These are phyloP conservation scores for Aspergillus baeticus DNA, from an alignment of 495 filamentous ascomycete species.

Conservation along the genomic window DNA sequence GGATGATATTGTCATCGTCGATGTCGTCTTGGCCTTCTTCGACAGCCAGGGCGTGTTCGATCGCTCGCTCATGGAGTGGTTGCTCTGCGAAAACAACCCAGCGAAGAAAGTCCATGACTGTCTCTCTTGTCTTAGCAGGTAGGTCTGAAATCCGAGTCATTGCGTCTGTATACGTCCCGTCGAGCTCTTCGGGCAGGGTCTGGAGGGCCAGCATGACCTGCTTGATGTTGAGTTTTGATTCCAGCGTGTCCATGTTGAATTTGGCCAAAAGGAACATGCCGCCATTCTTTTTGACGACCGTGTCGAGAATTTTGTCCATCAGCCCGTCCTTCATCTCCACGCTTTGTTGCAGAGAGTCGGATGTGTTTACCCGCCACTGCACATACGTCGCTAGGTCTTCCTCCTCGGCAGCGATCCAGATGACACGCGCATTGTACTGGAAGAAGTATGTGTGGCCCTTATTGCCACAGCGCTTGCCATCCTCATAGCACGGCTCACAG, in stretches of 20 bases:
- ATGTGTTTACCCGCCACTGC: slow-evolving; percentile 1
- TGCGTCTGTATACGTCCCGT: slow-evolving; percentile 9
- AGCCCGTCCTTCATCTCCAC: slow-evolving; percentile 3
- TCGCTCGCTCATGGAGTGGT: not conserved
- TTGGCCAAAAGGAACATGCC: slow-evolving; percentile 13
- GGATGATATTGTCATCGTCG: slow-evolving; percentile 8
- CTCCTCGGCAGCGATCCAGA: not conserved
- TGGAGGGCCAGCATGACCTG: slow-evolving; percentile 1
- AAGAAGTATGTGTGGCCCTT: not conserved
- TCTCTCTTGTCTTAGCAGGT: not conserved
- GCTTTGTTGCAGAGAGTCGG: slow-evolving; percentile 4
- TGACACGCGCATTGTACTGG: not conserved
- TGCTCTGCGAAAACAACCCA: slow-evolving; percentile 9
- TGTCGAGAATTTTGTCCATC: not conserved
- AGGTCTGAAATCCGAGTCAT: slow-evolving; percentile 4
- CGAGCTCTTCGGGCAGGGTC: slow-evolving; percentile 9
- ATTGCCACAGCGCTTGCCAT: slow-evolving; percentile 1
- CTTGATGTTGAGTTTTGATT: slow-evolving; percentile 7
- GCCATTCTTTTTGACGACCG: not conserved
- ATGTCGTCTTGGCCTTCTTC: not conserved
- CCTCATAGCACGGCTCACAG: not conserved
- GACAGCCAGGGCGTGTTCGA: slow-evolving; percentile 10
- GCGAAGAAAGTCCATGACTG: slow-evolving; percentile 7
- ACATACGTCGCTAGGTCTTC: slow-evolving; percentile 10
- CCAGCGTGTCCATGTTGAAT: slow-evolving; percentile 14